Base-by-base conservation (phyloP, 2,329 filamentous ascomycete species). In the Diaporthe citriasiana region DNA sequence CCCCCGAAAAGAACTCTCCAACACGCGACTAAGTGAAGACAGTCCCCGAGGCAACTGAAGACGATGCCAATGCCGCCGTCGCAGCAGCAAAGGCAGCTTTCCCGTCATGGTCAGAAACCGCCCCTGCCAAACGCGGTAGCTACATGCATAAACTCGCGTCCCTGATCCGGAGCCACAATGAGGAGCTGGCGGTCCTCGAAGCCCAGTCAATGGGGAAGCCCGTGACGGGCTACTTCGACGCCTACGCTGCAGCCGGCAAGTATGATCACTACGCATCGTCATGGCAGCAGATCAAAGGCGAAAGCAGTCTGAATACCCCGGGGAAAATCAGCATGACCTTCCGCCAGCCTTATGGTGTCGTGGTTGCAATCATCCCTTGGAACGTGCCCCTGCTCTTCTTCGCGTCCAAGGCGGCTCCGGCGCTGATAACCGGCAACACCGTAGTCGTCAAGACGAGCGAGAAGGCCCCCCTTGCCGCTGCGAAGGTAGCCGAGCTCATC, bases 331-430 rank as follows among this genome's bases (percentile, higher is more conserved):
- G 80, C 70, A 79, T 89, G 80, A 85, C 85, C 22, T 77, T 87
- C 0, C 83, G 84, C 19, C 86, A 89, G 78, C 88, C 88, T 0
- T 85, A 83, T 55, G 87, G 88, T n/a, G 87, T 89, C 2, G 85
- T 84, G 0, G 89, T 84, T 2, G 83, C 83, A n/a, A 91, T 92
- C 71, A 89, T 90, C 68, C 89, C 89, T 0, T 91, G 89, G 88
- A 90, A 91, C 75, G 84, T 83, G 0, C 85, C 88, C 0, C 76
- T 89, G 3, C 71, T 85, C 1, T 85, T 87, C 75, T 83, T 88
- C 38, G 82, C 80, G 0, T 79, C 81, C 75, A 90, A 91, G 79
- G 76, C 85, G 42, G 87, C 85, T 0, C 86, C 88, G 0, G 87
- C 87, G 0, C 78, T 90, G 42, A 84, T 83, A 4, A 82, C 84